phyloP scores from a whole-genome alignment of 2,329 filamentous ascomycete species.

The Hymenoscyphus linearis region DNA sequence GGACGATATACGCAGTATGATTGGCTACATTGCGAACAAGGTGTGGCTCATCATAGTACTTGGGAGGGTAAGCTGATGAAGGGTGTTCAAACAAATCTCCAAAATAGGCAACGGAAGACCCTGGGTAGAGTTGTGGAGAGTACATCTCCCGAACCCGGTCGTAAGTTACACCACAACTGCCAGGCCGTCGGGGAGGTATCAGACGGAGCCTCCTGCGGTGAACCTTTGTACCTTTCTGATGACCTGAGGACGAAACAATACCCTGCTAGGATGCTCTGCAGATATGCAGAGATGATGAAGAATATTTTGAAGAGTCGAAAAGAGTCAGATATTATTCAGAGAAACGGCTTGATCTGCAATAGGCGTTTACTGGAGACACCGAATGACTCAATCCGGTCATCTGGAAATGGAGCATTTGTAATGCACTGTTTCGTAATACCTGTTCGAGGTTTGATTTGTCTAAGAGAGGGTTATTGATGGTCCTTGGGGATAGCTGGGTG shows the following conservation, averaged over 20 bases:
- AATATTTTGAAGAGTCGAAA: background rate
- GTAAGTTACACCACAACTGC: background rate
- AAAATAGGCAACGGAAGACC: background rate
- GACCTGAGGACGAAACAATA: background rate
- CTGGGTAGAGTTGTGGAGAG: background rate
- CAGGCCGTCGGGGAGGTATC: background rate
- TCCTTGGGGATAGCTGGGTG: background rate
- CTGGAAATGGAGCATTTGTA: background rate
- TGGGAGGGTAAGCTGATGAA: constrained; percentile 3
- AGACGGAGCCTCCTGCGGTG: constrained; percentile 4
- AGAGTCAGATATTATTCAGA: constrained; percentile 3
- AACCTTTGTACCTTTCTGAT: background rate
- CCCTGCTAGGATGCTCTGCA: background rate
- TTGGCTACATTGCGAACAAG: constrained; percentile 6
- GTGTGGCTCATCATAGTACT: constrained; percentile 5
- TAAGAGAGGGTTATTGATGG: background rate
- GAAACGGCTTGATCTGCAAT: background rate
- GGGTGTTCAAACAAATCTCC: background rate
- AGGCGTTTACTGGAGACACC: background rate
- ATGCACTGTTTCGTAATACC: background rate
- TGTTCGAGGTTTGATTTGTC: background rate
- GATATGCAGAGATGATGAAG: background rate
- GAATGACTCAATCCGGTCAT: background rate
- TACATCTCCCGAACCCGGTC: constrained; percentile 1
- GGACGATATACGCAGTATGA: background rate